Evolutionary conservation across 306 rosid genomes (phyloP).

Genomic region (Dalbergia cochinchinensis): DNA sequence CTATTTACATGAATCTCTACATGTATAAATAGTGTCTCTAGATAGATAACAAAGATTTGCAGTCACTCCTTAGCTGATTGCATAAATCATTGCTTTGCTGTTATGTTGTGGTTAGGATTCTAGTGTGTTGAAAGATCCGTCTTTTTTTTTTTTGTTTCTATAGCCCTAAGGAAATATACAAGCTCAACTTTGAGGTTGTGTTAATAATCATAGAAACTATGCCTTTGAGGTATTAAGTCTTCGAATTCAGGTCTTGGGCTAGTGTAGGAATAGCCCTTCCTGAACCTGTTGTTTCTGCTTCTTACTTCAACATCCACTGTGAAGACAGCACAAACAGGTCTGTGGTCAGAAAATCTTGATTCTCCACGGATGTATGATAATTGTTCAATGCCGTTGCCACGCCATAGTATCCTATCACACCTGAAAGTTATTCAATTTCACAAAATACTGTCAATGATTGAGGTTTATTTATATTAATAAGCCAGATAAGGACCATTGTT

Average conservation of each 20-base stretch:
- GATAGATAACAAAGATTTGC: background rate
- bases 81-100: conserved; percentile 25
- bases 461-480: background rate
- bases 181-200: conserved; percentile 36
- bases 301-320: conserved; percentile 72
- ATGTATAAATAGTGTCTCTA: conserved; percentile 4
- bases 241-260: conserved; percentile 65
- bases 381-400: conserved; percentile 78
- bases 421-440: conserved; percentile 47
- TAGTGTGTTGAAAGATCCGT: conserved; percentile 5
- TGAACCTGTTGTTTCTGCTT: conserved; percentile 65
- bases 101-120: background rate
- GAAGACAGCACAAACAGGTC: conserved; percentile 83
- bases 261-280: conserved; percentile 75
- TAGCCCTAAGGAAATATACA: conserved; percentile 54
- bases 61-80: conserved; percentile 26
- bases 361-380: conserved; percentile 78
- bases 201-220: conserved; percentile 73
- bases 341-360: conserved; percentile 86
- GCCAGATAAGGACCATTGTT: background rate
- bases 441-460: conserved; percentile 9
- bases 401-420: conserved; percentile 92
- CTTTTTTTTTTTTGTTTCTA: background rate
- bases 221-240: conserved; percentile 79
- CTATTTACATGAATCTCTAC: conserved; percentile 44